These are phyloP conservation scores for Penicillium coprophilum DNA, from an alignment of 495 filamentous ascomycete genomes.

Conservation along the genomic window DNA sequence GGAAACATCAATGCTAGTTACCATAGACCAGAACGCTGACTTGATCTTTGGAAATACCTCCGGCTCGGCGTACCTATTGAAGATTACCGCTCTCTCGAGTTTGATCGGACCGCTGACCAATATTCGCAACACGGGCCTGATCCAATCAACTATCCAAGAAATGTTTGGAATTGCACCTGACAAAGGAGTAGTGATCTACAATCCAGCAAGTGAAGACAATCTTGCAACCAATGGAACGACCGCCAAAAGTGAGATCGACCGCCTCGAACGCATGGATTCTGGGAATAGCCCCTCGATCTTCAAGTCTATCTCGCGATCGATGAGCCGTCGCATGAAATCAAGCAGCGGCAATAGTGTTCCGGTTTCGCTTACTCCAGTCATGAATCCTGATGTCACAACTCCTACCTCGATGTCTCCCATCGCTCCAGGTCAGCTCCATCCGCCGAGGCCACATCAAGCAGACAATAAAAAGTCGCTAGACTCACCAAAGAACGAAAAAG, in stretches of 20 bases:
- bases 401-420: conserved; percentile 16
- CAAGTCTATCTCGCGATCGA: conserved; percentile 33
- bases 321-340: conserved; percentile 39
- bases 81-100: conserved; percentile 67
- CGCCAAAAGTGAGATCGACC: conserved; percentile 64
- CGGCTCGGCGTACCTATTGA: conserved; percentile 78
- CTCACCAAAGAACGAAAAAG: not conserved
- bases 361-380: conserved; percentile 23
- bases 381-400: not conserved
- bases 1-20: conserved; percentile 68
- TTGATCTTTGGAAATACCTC: conserved; percentile 71
- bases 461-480: not conserved
- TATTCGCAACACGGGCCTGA: conserved; percentile 74
- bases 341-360: conserved; percentile 32
- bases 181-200: conserved; percentile 69
- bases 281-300: conserved; percentile 38
- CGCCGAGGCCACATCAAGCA: not conserved
- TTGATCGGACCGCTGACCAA: conserved; percentile 75
- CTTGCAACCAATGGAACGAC: conserved; percentile 70
- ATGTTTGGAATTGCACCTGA: conserved; percentile 60
- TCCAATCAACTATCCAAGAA: conserved; percentile 67
- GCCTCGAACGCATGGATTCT: conserved; percentile 46
- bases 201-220: conserved; percentile 66
- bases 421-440: not conserved
- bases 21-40: conserved; percentile 69